Percentiles rank a stretch among this genome's conserved stretches.
These are phyloP conservation scores for Malassezia slooffiae DNA, from an alignment of 1,284 basidiomycete genomes.

Conservation along the genomic window DNA sequence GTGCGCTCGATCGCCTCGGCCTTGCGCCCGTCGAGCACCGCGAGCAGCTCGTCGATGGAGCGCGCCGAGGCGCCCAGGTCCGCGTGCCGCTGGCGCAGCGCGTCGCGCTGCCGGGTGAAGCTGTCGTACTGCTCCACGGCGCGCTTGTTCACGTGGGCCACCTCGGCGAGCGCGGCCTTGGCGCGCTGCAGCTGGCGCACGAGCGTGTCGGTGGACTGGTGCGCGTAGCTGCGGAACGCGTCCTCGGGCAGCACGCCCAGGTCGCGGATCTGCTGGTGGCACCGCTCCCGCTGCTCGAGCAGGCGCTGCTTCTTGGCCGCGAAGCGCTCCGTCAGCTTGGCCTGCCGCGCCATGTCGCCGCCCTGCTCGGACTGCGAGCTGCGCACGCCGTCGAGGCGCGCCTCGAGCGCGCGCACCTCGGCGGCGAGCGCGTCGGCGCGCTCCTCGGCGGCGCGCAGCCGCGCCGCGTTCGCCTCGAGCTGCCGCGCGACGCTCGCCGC, in stretches of 20 bases:
- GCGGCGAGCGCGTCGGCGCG: slow-evolving; percentile 5
- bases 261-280: slow-evolving; percentile 85
- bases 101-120: slow-evolving; percentile 93
- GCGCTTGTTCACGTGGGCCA: slow-evolving; percentile 97
- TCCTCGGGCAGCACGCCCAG: slow-evolving; percentile 93
- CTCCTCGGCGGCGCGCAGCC: not conserved
- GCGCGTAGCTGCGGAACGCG: slow-evolving; percentile 86
- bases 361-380: slow-evolving; percentile 72
- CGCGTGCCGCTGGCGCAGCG: slow-evolving; percentile 69
- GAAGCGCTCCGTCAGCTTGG: slow-evolving; percentile 89
- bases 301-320: slow-evolving; percentile 81
- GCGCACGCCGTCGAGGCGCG: slow-evolving; percentile 64
- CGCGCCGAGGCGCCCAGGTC: slow-evolving; percentile 78
- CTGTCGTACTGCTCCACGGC: slow-evolving; percentile 96
- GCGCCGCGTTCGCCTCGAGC: slow-evolving; percentile 4
- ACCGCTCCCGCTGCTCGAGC: slow-evolving; percentile 72
- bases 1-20: slow-evolving; percentile 97
- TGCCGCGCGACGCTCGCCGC: not conserved
- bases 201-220: slow-evolving; percentile 68
- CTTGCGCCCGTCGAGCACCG: slow-evolving; percentile 87
- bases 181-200: slow-evolving; percentile 78
- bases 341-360: slow-evolving; percentile 71
- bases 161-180: slow-evolving; percentile 87
- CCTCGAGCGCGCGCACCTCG: not conserved
- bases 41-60: slow-evolving; percentile 88